phyloP scores from a whole-genome alignment of 306 rosid genomes.

The Oxytropis ochrocephala region DNA sequence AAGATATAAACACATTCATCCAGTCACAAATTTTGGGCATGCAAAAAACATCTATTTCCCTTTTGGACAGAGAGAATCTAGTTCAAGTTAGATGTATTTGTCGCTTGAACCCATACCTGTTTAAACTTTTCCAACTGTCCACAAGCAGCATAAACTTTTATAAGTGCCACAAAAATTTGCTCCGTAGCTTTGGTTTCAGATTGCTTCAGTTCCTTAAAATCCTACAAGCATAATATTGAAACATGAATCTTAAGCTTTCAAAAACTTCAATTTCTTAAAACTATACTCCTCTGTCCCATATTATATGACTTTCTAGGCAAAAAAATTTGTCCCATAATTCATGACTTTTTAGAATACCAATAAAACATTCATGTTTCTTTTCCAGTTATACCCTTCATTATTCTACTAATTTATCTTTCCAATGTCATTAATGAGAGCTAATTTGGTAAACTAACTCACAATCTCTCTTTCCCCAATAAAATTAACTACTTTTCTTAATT shows the following conservation, averaged over 20 bases:
- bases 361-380: too few species aligned
- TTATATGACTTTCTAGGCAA: too few species aligned
- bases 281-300: too few species aligned
- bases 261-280: background rate
- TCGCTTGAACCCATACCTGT: slow-evolving; percentile 44
- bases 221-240: slow-evolving; percentile 42
- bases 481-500: too few species aligned
- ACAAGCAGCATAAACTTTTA: slow-evolving; percentile 57
- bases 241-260: background rate
- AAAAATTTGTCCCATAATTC: too few species aligned
- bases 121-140: slow-evolving; percentile 79
- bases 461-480: too few species aligned
- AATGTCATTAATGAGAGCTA: too few species aligned
- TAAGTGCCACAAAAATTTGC: slow-evolving; percentile 54
- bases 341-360: too few species aligned
- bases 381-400: too few species aligned
- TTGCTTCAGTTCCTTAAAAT: slow-evolving; percentile 38
- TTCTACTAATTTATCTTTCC: too few species aligned
- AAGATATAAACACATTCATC: background rate
- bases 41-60: background rate
- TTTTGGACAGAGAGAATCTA: background rate
- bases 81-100: slow-evolving; percentile 12
- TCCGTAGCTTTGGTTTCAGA: slow-evolving; percentile 44
- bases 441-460: too few species aligned
- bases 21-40: background rate